phyloP scores from a whole-genome alignment of 441 rosid genomes.

The California macrophylla region DNA sequence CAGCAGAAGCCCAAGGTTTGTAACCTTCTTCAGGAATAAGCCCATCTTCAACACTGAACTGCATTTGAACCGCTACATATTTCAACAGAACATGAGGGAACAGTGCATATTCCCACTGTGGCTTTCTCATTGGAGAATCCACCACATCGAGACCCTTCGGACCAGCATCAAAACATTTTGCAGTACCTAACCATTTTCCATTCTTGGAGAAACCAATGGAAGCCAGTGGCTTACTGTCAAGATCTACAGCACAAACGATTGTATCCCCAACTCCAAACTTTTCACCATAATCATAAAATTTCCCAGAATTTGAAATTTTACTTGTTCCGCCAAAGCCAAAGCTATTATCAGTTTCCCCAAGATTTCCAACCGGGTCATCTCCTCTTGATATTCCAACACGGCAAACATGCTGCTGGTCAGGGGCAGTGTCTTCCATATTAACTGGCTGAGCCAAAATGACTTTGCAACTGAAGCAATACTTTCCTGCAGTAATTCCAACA shows the following conservation, averaged over 20 bases:
- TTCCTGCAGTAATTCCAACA: constrained; percentile 25
- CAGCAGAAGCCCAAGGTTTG: constrained; percentile 28
- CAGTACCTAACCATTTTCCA: constrained; percentile 30
- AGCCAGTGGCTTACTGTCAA: constrained; percentile 26
- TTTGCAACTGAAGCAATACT: constrained; percentile 27
- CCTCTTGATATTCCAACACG: constrained; percentile 26
- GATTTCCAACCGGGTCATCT: constrained; percentile 22
- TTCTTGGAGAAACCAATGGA: constrained; percentile 29
- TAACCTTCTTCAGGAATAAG: constrained; percentile 24
- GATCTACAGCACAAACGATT: constrained; percentile 28
- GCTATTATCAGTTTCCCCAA: constrained; percentile 25
- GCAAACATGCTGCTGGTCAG: constrained; percentile 28
- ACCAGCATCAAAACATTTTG: constrained; percentile 25
- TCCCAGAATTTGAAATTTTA: constrained; percentile 22
- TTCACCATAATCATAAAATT: constrained; percentile 24
- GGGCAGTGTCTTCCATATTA: constrained; percentile 26
- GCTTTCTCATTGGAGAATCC: constrained; percentile 12
- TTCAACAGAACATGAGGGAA: constrained; percentile 32
- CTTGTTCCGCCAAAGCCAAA: constrained; percentile 34
- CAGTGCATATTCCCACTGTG: constrained; percentile 19
- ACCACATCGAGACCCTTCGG: constrained; percentile 20
- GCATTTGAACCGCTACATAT: constrained; percentile 27
- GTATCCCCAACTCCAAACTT: constrained; percentile 26
- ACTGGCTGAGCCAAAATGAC: constrained; percentile 19
- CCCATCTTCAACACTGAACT: constrained; percentile 27